Percentiles rank a stretch among this genome's conserved stretches.
Conservation (phyloP, 768 basidiomycete species). For the Cyathus striatus region DNA sequence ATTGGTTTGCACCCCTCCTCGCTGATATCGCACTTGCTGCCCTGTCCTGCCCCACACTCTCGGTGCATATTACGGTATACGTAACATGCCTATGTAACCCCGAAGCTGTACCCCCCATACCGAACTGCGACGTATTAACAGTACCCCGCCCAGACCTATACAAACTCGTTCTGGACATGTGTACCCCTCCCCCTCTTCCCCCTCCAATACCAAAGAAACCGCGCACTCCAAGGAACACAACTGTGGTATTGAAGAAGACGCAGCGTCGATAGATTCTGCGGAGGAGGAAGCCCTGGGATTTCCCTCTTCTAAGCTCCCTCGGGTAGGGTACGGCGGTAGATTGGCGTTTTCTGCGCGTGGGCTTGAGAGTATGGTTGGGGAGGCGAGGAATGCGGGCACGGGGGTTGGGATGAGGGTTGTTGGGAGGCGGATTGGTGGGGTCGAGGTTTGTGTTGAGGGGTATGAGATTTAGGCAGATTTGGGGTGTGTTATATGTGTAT, state of each 20-base stretch:
- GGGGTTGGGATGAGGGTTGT: slow-evolving; percentile 33
- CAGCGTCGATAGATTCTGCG: slow-evolving; percentile 1
- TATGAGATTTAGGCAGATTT: slow-evolving; percentile 38
- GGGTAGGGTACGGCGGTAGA: slow-evolving; percentile 45
- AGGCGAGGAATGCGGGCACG: slow-evolving; percentile 78
- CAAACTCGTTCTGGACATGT: slow-evolving; percentile 37
- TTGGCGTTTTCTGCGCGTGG: slow-evolving; percentile 80
- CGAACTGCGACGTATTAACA: slow-evolving; percentile 56
- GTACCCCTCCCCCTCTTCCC: slow-evolving; percentile 16
- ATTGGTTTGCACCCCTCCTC: slow-evolving; percentile 37
- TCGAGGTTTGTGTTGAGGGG: slow-evolving; percentile 74
- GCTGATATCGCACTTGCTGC: slow-evolving; percentile 30
- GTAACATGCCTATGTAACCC: slow-evolving; percentile 76
- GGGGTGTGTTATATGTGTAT: no score
- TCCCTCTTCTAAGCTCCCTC: slow-evolving; percentile 15
- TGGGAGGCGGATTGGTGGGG: slow-evolving; percentile 48
- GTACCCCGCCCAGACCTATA: slow-evolving; percentile 45
- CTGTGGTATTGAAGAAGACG: slow-evolving; percentile 2
- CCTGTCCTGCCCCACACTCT: slow-evolving; percentile 26
- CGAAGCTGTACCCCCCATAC: slow-evolving; percentile 58
- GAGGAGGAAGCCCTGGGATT: slow-evolving; percentile 9
- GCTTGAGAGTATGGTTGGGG: slow-evolving; percentile 63
- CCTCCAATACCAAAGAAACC: slow-evolving; percentile 8
- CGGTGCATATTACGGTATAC: slow-evolving; percentile 69
- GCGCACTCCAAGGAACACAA: neutral